A percentile compares a stretch with the other conserved stretches of the same genome.
These are phyloP conservation scores for Setaria italica DNA, from an alignment of 202 grass and related monocot species.

Conservation along the genomic window DNA sequence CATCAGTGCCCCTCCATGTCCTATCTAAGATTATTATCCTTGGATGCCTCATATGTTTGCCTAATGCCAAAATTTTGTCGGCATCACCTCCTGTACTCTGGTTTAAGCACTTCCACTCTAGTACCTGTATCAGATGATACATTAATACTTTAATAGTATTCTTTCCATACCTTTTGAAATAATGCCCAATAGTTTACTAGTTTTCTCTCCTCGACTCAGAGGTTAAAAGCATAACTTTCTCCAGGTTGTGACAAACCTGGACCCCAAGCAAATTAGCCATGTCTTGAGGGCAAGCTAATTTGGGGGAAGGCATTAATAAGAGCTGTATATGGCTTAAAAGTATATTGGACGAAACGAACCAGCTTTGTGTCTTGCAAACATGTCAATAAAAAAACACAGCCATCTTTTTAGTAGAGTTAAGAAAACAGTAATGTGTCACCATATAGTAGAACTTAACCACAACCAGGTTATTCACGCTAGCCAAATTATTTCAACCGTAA, in stretches of 20 bases:
- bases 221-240: neutral
- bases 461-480: neutral
- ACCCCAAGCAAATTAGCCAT: neutral
- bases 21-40: constrained; percentile 12
- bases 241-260: neutral
- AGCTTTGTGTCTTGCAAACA: neutral
- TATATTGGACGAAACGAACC: too few relatives aligned
- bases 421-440: neutral
- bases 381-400: neutral
- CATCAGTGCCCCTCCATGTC: neutral
- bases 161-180: neutral
- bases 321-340: neutral
- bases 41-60: neutral
- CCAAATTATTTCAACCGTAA: neutral
- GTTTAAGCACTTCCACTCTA: neutral
- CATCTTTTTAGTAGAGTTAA: neutral
- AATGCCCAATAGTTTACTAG: neutral
- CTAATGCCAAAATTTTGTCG: constrained; percentile 4
- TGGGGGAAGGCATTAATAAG: neutral
- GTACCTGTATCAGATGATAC: neutral
- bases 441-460: neutral
- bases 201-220: neutral
- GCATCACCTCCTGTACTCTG: neutral
- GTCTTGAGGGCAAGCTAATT: neutral
- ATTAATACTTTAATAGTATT: constrained; percentile 9